A percentile compares a stretch with the other conserved stretches of the same genome.
Conservation (phyloP, 192 early-diverging fungal genomes). For the Coemansia sp. region DNA sequence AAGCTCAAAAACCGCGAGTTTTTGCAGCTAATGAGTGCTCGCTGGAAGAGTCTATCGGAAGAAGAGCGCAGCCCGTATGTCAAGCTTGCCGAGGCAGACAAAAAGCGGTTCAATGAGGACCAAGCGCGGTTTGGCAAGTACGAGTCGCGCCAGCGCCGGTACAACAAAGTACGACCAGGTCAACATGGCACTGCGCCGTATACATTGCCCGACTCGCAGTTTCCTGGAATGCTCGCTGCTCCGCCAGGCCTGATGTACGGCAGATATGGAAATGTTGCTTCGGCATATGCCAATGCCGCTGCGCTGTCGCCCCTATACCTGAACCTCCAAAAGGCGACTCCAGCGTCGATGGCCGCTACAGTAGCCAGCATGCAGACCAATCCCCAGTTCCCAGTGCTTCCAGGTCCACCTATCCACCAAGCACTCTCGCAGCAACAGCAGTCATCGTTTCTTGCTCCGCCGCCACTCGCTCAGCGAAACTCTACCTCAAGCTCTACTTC, state of each 20-base stretch:
- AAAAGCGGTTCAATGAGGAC: conserved; percentile 49
- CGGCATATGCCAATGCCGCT: conserved; percentile 2
- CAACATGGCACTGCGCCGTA: conserved; percentile 10
- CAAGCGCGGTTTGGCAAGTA: conserved; percentile 51
- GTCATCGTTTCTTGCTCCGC: conserved; percentile 13
- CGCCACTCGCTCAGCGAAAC: conserved; percentile 18
- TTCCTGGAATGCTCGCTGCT: background rate
- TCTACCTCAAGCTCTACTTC: conserved; percentile 28
- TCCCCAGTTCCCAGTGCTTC: background rate
- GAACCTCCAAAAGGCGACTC: conserved; percentile 6
- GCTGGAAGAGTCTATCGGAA: conserved; percentile 50
- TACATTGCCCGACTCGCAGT: background rate
- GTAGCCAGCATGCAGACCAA: conserved; percentile 7
- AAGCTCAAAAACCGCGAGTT: conserved; percentile 57
- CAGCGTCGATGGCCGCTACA: background rate
- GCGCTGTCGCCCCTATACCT: background rate
- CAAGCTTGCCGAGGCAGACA: conserved; percentile 47
- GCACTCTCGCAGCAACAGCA: conserved; percentile 1
- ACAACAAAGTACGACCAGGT: conserved; percentile 23
- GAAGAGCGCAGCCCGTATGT: conserved; percentile 44
- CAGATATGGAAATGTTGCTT: conserved; percentile 10
- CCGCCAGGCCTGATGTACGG: conserved; percentile 1
- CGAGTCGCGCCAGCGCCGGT: conserved; percentile 53
- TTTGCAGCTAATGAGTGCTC: conserved; percentile 53
- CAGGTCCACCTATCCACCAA: background rate